Evolutionary conservation across 495 filamentous ascomycete species (phyloP).

Genomic region (Xylaria sp.): DNA sequence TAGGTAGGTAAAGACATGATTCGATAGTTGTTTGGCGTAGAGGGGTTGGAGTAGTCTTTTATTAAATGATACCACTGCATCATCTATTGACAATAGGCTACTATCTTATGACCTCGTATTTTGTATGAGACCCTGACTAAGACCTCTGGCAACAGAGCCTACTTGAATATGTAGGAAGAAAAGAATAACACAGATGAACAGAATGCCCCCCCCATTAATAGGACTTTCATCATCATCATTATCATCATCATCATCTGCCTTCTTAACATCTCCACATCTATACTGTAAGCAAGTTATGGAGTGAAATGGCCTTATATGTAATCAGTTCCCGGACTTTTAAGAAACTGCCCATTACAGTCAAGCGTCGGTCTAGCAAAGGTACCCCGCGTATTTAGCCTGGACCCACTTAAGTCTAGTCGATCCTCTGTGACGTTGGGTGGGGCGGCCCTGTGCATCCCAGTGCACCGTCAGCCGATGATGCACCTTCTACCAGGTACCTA

Average conservation of each 20-base stretch:
- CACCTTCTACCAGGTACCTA: background rate
- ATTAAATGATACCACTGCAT: conserved; percentile 4
- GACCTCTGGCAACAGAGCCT: background rate
- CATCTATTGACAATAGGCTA: background rate
- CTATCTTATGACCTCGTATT: background rate
- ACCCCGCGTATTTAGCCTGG: conserved; percentile 18
- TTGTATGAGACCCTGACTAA: background rate
- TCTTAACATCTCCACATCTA: no score
- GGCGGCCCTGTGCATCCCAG: background rate
- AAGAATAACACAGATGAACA: no score
- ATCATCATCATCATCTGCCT: no score
- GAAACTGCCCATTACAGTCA: background rate
- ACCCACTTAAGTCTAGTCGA: background rate
- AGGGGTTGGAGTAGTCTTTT: background rate
- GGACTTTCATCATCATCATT: no score
- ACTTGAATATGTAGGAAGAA: background rate
- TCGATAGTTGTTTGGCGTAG: background rate
- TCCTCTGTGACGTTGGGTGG: conserved; percentile 16
- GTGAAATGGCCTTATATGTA: background rate
- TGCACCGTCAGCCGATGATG: background rate
- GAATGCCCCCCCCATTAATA: no score
- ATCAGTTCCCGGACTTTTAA: no score
- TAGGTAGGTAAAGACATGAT: background rate
- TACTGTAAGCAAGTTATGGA: no score
- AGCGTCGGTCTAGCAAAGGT: background rate